A percentile compares a stretch with the other conserved stretches of the same genome.
These are phyloP conservation scores for Ampelomyces quisqualis DNA, from an alignment of 2,329 filamentous ascomycete genomes.

Conservation along the genomic window DNA sequence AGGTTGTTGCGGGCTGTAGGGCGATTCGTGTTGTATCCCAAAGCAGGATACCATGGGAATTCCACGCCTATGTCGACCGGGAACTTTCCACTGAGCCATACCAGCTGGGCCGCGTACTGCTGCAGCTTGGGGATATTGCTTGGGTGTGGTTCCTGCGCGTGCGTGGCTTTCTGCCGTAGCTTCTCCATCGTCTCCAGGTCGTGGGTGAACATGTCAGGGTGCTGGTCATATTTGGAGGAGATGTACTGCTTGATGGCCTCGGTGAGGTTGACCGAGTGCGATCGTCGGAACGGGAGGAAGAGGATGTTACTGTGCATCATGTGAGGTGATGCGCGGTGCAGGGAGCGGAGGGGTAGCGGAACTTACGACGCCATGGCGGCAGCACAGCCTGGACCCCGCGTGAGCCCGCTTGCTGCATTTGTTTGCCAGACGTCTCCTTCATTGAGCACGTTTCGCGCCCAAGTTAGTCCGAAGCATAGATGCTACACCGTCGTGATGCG, in stretches of 20 bases:
- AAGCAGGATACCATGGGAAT: constrained; percentile 92
- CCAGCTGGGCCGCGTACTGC: constrained; percentile 85
- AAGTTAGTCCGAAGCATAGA: constrained; percentile 22
- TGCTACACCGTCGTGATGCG: constrained; percentile 12
- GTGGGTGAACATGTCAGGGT: constrained; percentile 91
- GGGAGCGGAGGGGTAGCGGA: neutral
- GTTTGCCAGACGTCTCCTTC: no score
- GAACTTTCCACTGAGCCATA: constrained; percentile 93
- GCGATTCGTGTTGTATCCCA: constrained; percentile 83
- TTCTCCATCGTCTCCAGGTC: constrained; percentile 86
- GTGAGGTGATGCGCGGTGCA: neutral
- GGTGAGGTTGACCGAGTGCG: constrained; percentile 74
- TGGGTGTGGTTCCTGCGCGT: constrained; percentile 81
- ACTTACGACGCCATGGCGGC: constrained; percentile 34
- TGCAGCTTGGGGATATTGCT: constrained; percentile 88
- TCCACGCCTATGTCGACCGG: constrained; percentile 94
- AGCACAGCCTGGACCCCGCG: constrained; percentile 6
- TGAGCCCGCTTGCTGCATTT: constrained; percentile 10
- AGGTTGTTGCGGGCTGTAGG: constrained; percentile 68
- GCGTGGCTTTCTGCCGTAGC: constrained; percentile 80
- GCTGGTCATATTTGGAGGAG: constrained; percentile 96
- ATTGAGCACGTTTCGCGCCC: constrained; percentile 42
- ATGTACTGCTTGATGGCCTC: constrained; percentile 91
- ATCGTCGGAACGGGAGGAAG: constrained; percentile 83
- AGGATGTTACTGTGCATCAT: constrained; percentile 60